Evolutionary conservation across 371 early-diverging fungal species (phyloP), one percentile per base, ranked within the genome.

Genomic region (Umbelopsis sp.): DNA sequence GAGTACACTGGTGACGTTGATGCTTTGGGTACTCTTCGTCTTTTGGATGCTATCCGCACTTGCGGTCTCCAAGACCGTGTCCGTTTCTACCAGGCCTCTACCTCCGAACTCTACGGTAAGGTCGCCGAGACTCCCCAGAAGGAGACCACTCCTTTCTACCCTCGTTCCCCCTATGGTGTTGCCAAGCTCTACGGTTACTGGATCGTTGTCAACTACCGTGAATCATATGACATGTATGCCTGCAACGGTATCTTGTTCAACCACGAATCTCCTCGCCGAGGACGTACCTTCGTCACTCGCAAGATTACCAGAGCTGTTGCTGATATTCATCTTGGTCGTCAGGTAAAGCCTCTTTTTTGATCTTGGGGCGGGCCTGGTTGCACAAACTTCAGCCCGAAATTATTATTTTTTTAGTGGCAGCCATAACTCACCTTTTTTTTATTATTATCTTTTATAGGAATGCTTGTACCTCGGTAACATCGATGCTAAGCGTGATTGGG

Each of bases 1-100:
- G 93, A 93, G 77, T 94, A 94, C 81, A 94, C 93, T 46, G 92
- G 91, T 79, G 90, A 93, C 76, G 95, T 94, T 16, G 94, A 93
- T 84, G 95, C 86, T 44, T 81, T 93, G 20, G 93, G 93, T 68
- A 93, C 93, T 44, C 86, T 93, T 65, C 90, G 92, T 72, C 81
- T 94, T 11, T 81, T 94, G 50, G 93, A 93, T 74, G 93, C 94
- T 41, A 91, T 93, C 74, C 87, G 93, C 69, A 93, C 91, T 4
- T 89, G 90, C 74, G 93, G 92, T 63, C 76, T 94, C 63, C 76
- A 86, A 3, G 79, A 92, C 57, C 84, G 87, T 51, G 87, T 90
- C 53, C 86, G 86, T 52, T 94, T 94, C 81, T 94, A 94, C 79
- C 94, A 94, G 72, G 95, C 93, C 22, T 89, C 90, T 38, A 93